These are phyloP conservation scores for Tagetes patula DNA, from an alignment of 129 eudicot species.

Conservation along the genomic window DNA sequence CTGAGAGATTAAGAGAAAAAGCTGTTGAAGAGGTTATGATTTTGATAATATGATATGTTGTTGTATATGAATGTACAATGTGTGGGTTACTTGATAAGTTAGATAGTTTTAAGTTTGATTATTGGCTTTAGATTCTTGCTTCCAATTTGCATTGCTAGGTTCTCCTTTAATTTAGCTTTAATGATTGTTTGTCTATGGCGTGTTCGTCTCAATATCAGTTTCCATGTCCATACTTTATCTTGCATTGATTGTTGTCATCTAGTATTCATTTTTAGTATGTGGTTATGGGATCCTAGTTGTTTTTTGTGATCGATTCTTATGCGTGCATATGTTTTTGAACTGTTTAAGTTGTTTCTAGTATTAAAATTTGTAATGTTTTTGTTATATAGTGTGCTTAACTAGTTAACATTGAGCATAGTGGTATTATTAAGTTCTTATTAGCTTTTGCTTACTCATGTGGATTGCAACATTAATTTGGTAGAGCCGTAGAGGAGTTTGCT, in stretches of 20 bases:
- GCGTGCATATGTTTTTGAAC: not conserved
- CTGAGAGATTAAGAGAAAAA: conserved; percentile 79
- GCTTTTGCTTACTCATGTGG: not conserved
- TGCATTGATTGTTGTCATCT: conserved; percentile 9
- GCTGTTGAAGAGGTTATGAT: conserved; percentile 86
- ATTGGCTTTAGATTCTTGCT: conserved; percentile 4
- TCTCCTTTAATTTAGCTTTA: not conserved
- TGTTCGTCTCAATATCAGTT: not conserved
- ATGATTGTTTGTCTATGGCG: conserved; percentile 1
- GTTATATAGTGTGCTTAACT: not conserved
- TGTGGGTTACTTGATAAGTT: conserved; percentile 8
- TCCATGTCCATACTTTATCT: not conserved
- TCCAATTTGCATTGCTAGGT: not conserved
- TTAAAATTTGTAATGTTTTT: not conserved
- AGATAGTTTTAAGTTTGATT: conserved; percentile 1
- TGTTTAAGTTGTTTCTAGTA: not conserved
- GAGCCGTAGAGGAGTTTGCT: conserved; percentile 16
- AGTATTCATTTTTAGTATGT: not conserved
- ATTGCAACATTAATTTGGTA: not conserved
- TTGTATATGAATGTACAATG: not conserved
- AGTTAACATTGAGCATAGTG: conserved; percentile 17
- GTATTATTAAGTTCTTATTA: not conserved
- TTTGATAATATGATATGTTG: not conserved
- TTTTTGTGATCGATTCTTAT: conserved; percentile 11
- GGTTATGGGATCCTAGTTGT: not conserved